These are phyloP conservation scores for Hericium erinaceus DNA, from an alignment of 768 basidiomycete genomes.

Conservation along the genomic window DNA sequence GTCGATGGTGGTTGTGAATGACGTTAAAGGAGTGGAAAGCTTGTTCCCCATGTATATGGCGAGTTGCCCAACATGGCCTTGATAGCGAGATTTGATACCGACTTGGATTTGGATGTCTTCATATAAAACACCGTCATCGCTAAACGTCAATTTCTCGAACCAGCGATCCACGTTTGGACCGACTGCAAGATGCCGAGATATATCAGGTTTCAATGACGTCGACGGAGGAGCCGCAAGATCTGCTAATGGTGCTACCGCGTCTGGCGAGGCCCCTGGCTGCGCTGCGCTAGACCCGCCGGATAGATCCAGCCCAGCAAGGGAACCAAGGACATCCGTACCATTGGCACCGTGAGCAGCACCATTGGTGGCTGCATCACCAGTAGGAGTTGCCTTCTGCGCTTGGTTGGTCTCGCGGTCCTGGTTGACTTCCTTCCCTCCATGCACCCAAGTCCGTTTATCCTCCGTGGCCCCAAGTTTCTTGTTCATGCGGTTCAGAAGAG, in stretches of 20 bases:
- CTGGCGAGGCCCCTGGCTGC: background rate
- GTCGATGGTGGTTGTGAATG: conserved; percentile 79
- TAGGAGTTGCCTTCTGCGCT: conserved; percentile 19
- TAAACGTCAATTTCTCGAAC: conserved; percentile 78
- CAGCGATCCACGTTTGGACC: conserved; percentile 79
- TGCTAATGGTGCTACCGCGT: no score
- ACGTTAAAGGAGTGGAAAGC: conserved; percentile 75
- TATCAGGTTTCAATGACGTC: conserved; percentile 2
- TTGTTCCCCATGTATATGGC: conserved; percentile 98
- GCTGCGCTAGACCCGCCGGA: conserved; percentile 12
- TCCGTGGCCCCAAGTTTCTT: conserved; percentile 88
- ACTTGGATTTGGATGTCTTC: conserved; percentile 95
- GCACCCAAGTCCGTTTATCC: conserved; percentile 92
- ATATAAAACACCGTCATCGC: conserved; percentile 82
- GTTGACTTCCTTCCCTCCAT: conserved; percentile 91
- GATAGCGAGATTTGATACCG: conserved; percentile 93
- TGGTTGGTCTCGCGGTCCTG: conserved; percentile 60
- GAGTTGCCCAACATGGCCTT: conserved; percentile 87
- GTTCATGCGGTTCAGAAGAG: conserved; percentile 78
- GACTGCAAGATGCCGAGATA: conserved; percentile 44
- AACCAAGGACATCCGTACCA: conserved; percentile 53
- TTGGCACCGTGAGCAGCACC: conserved; percentile 21
- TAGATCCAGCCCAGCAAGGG: conserved; percentile 78
- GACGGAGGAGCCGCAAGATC: background rate
- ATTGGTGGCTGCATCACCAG: conserved; percentile 22